Evolutionary conservation across 495 filamentous ascomycete genomes (phyloP), one percentile per base, ranked within the genome.

Genomic region (Penicillium canescens): DNA sequence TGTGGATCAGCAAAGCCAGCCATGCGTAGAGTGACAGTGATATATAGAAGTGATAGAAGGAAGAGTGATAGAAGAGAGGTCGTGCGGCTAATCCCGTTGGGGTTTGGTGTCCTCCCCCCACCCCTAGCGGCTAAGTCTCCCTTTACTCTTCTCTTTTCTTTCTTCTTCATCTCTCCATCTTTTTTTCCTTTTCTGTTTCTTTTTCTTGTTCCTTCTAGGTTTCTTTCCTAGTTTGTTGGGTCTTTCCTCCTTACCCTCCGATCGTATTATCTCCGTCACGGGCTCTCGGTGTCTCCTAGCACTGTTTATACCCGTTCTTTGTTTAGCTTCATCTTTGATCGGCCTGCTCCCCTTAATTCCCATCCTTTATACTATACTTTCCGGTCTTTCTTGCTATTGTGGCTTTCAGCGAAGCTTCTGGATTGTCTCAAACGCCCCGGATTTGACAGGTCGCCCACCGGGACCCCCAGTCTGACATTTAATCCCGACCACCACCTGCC

Each of bases 91-190:
- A 67, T 57, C 59, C 55, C 40, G 39, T 49, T 31, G 42, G 59
- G 28, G 63, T 69, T 70, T 69, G 52, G 61, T 42, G 57, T 56
- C 46, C 59, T 53, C 55, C 59, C 67, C 65, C 68, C 65, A 60
- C 70, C 62, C 61, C 63, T 64, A 68, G 70, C 70, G 68, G 70
- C 72, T 76, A 55, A 59, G 44, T 52, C 56, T 57, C 46, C 54
- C 56, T 60, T 57, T 48, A 42, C 50, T 49, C 41, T 50, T 51
- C 53, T 55, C 50, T 52, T 49, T 57, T 51, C 43, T 52, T 44
- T 55, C 50, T 55, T 57, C 59, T 48, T 62, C 54, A 45, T 56
- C 46, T 60, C 47, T 53, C 47, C 24, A 31, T 52, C 45, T 10
- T n/a, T 35, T 46, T 53, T 53, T 35, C 57, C 46, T 59, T 54